These are phyloP conservation scores for Macadamia tetraphylla DNA, from an alignment of 164 flowering plant genomes.

Conservation along the genomic window DNA sequence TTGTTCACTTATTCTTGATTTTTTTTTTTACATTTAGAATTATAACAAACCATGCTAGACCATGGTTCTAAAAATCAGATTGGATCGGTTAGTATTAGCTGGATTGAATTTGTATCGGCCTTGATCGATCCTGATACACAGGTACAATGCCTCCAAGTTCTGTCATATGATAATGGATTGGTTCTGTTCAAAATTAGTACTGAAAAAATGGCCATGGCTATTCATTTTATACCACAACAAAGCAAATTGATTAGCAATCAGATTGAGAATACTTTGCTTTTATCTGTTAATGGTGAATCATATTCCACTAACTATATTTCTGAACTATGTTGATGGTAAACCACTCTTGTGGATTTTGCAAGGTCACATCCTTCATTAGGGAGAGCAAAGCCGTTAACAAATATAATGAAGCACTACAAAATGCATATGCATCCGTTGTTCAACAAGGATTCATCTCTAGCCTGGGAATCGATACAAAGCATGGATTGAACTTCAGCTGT, in stretches of 20 bases:
- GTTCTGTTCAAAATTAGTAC: too few relatives aligned
- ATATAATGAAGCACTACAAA: slow-evolving; percentile 37
- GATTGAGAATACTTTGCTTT: too few relatives aligned
- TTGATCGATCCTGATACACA: too few relatives aligned
- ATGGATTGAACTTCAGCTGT: slow-evolving; percentile 27
- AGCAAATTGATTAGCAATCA: too few relatives aligned
- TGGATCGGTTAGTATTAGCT: slow-evolving; percentile 52
- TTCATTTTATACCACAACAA: too few relatives aligned
- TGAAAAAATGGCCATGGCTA: too few relatives aligned
- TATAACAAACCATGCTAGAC: too few relatives aligned
- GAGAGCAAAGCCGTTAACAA: slow-evolving; percentile 53
- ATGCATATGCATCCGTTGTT: slow-evolving; percentile 31
- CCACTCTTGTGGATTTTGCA: not conserved
- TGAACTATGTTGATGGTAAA: not conserved
- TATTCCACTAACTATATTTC: not conserved
- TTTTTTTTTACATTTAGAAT: too few relatives aligned
- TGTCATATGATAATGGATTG: too few relatives aligned
- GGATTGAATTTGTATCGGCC: slow-evolving; percentile 75
- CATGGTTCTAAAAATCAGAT: too few relatives aligned
- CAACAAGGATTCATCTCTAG: slow-evolving; percentile 62
- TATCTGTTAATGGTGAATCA: not conserved
- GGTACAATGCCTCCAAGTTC: too few relatives aligned
- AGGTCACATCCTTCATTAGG: slow-evolving; percentile 74
- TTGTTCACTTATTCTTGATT: too few relatives aligned
- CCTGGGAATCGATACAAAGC: slow-evolving; percentile 36